Base-by-base conservation (phyloP, 2,329 filamentous ascomycete genomes). In the Aspergillus latus region DNA sequence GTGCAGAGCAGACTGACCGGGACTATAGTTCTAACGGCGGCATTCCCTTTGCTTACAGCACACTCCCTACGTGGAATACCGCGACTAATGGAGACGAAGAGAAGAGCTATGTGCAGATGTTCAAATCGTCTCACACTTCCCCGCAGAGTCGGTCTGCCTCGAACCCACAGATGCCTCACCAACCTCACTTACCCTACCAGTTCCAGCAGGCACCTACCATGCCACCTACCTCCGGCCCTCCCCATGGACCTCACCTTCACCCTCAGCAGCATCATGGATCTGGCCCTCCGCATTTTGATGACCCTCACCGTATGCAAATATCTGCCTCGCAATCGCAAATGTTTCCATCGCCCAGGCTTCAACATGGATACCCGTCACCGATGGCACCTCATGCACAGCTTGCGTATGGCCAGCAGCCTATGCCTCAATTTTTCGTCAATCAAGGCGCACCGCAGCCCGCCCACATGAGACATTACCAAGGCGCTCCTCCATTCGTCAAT, bases 291-390 rank as follows among this genome's bases (percentile, higher is more conserved):
- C 90, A 87, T 65, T 87, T 86, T 57, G 86, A 87, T 63, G 92
- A 96, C 63, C 89, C 92, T 56, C 90, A 92, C 68, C 85, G 92
- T 50, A 96, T 97, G 89, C 83, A 85, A 63, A 89, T 94, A 76
- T 90, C 89, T 56, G 89, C 87, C 5, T 92, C 88, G 63, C 92
- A 89, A 26, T 87, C 87, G 3, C 91, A 92, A 66, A 90, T 91
- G 2, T 94, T 91, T 71, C 88, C 90, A 7, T 96, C 92, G 13
- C 92, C 93, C 48, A 86, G 92, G 49, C 83, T 92, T 64, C 83
- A 85, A 50, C 88, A 87, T 61, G 83, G 84, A 2, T 92, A 92
- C 64, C 83, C 84, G 16, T 83, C 83, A 2, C 82, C 84, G 10
- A 86, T 90, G 78, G 84, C 83, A 52, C 86, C 87, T 16, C 86